These are phyloP conservation scores for Fusarium sp. DNA, from an alignment of 2,329 filamentous ascomycete genomes.

Conservation along the genomic window DNA sequence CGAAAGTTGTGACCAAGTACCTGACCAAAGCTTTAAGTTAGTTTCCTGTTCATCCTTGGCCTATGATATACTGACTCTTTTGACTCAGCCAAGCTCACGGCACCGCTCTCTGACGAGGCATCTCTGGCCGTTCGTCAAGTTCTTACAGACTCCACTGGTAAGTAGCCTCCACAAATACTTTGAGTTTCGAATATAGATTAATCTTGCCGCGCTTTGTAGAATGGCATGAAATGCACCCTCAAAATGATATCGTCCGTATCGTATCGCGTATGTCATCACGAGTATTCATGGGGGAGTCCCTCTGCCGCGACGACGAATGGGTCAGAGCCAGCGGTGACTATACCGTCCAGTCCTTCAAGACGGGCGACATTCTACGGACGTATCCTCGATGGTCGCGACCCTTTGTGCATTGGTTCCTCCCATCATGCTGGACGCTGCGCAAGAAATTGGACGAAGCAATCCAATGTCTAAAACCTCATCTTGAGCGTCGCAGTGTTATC, in stretches of 20 bases:
- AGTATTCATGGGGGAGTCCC: slow-evolving; percentile 53
- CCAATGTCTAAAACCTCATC: slow-evolving; percentile 38
- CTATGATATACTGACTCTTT: background rate
- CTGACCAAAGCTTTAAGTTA: background rate
- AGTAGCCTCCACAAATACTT: fast-evolving
- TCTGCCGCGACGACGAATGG: slow-evolving; percentile 57
- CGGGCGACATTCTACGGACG: slow-evolving; percentile 47
- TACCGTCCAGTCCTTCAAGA: slow-evolving; percentile 53
- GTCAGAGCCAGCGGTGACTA: slow-evolving; percentile 58
- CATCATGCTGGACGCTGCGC: slow-evolving; percentile 45
- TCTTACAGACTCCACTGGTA: background rate
- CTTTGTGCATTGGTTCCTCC: slow-evolving; percentile 57
- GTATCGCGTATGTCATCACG: slow-evolving; percentile 41
- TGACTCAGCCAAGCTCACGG: background rate
- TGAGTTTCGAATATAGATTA: background rate
- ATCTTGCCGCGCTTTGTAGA: background rate
- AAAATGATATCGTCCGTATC: background rate
- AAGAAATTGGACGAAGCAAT: slow-evolving; percentile 31
- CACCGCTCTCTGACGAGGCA: background rate
- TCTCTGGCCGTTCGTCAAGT: background rate
- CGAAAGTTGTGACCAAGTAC: background rate
- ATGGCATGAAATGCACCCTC: background rate
- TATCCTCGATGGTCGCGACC: slow-evolving; percentile 58
- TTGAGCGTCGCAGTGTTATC: slow-evolving; percentile 47
- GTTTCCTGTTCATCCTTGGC: background rate